phyloP scores from a whole-genome alignment of 495 filamentous ascomycete species.

The Penicillium pulvis region DNA sequence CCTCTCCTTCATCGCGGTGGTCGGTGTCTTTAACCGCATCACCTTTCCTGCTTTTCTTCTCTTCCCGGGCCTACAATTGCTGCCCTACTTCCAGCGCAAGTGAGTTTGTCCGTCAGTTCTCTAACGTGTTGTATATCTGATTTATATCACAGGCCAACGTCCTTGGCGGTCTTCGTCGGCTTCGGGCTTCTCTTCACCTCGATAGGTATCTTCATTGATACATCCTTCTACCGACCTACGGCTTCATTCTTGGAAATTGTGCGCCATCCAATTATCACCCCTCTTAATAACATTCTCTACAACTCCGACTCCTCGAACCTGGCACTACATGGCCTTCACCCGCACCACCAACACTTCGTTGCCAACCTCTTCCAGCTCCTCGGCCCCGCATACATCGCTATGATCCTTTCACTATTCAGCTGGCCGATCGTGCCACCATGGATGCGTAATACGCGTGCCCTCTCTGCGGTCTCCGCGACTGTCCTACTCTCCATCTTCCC shows the following conservation, averaged over 20 bases:
- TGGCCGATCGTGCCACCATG: conserved; percentile 47
- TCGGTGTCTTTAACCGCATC: conserved; percentile 92
- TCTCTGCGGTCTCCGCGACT: conserved; percentile 81
- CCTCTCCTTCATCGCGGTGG: conserved; percentile 77
- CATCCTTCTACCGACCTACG: conserved; percentile 71
- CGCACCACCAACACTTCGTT: conserved; percentile 85
- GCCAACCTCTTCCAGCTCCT: conserved; percentile 86
- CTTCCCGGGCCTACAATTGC: conserved; percentile 74
- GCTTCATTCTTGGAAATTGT: conserved; percentile 54
- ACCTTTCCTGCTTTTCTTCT: conserved; percentile 93
- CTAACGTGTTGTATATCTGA: neutral
- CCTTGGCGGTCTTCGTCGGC: conserved; percentile 60
- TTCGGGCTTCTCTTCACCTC: conserved; percentile 64
- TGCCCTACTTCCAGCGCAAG: conserved; percentile 85
- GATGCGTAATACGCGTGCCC: conserved; percentile 53
- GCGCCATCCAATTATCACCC: conserved; percentile 74
- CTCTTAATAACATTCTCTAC: conserved; percentile 88
- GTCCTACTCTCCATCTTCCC: conserved; percentile 79
- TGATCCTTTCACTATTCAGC: conserved; percentile 58
- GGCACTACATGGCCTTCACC: conserved; percentile 87
- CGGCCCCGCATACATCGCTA: conserved; percentile 77
- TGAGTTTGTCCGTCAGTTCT: conserved; percentile 39
- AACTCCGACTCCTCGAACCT: conserved; percentile 78
- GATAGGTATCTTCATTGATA: conserved; percentile 79
- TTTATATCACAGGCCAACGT: conserved; percentile 59